phyloP scores from a whole-genome alignment of 345 rosid species.

The sweet orange (Citrus sinensis) region DNA sequence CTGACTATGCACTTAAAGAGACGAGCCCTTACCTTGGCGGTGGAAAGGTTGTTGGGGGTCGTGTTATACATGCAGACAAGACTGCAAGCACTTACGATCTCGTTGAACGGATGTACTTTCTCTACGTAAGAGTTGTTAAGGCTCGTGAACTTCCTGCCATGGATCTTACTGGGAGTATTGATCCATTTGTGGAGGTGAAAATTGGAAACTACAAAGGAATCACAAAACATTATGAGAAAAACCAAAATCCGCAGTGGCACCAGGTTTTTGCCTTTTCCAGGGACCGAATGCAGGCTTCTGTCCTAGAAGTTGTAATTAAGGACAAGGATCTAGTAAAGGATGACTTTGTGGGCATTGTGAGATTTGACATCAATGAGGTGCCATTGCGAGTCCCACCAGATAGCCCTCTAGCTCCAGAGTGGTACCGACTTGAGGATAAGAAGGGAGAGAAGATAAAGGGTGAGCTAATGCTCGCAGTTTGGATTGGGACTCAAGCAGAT shows the following conservation, averaged over 20 bases:
- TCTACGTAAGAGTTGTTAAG: conserved; percentile 90
- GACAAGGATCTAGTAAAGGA: conserved; percentile 91
- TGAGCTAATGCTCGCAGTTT: conserved; percentile 93
- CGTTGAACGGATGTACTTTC: conserved; percentile 95
- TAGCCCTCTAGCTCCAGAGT: conserved; percentile 95
- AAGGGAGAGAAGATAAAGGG: conserved; percentile 82
- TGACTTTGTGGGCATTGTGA: conserved; percentile 76
- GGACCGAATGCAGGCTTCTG: conserved; percentile 89
- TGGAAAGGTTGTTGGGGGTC: conserved; percentile 82
- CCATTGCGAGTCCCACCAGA: conserved; percentile 97
- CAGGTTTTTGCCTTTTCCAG: conserved; percentile 97
- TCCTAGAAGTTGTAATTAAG: conserved; percentile 76
- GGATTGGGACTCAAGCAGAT: conserved; percentile 99
- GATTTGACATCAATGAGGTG: conserved; percentile 81
- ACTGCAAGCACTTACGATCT: conserved; percentile 91
- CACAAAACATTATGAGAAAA: conserved; percentile 87
- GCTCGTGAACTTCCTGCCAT: conserved; percentile 89
- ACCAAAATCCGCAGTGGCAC: conserved; percentile 88
- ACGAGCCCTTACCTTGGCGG: conserved; percentile 96
- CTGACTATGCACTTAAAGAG: conserved; percentile 83
- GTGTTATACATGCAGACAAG: conserved; percentile 76
- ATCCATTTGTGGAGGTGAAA: conserved; percentile 92
- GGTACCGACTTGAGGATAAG: conserved; percentile 89
- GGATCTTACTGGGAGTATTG: conserved; percentile 89
- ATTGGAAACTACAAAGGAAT: conserved; percentile 93